Percentiles rank a stretch among this genome's conserved stretches.
Evolutionary conservation across 768 basidiomycete genomes (phyloP).

Genomic region (Mycena latifolia): DNA sequence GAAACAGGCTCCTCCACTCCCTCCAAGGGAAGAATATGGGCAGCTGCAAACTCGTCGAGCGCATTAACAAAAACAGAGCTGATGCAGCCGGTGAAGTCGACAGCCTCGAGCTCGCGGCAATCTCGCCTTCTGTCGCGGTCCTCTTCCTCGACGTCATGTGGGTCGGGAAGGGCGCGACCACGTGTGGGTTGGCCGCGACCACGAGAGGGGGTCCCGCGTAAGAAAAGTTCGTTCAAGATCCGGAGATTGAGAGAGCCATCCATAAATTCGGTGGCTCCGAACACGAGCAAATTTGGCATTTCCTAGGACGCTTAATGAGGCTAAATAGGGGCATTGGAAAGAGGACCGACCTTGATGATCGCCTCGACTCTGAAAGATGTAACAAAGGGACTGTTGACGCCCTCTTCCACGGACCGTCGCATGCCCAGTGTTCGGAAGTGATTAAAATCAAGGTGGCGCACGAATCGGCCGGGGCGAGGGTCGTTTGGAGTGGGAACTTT

Average conservation of each 20-base stretch:
- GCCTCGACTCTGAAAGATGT: constrained; percentile 88
- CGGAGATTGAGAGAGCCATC: constrained; percentile 89
- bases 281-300: constrained; percentile 85
- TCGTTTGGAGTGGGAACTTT: constrained; percentile 78
- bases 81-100: constrained; percentile 96
- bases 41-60: constrained; percentile 84
- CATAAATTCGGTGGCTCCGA: constrained; percentile 99
- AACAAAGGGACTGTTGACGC: constrained; percentile 91
- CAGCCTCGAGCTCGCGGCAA: constrained; percentile 85
- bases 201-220: constrained; percentile 82
- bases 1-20: constrained; percentile 62
- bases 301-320: constrained; percentile 64
- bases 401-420: constrained; percentile 92
- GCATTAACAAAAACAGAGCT: constrained; percentile 91
- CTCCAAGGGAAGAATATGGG: constrained; percentile 63
- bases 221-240: constrained; percentile 90
- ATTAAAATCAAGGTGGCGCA: constrained; percentile 92
- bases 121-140: constrained; percentile 80
- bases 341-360: constrained; percentile 73
- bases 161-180: constrained; percentile 67
- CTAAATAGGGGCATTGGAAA: constrained; percentile 22
- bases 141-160: constrained; percentile 77
- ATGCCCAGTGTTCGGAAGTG: constrained; percentile 98
- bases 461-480: constrained; percentile 82
- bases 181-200: constrained; percentile 77